A percentile compares a stretch with the other conserved stretches of the same genome.
phyloP scores from a whole-genome alignment of 2,329 filamentous ascomycete species.

The Laburnicola sp. region DNA sequence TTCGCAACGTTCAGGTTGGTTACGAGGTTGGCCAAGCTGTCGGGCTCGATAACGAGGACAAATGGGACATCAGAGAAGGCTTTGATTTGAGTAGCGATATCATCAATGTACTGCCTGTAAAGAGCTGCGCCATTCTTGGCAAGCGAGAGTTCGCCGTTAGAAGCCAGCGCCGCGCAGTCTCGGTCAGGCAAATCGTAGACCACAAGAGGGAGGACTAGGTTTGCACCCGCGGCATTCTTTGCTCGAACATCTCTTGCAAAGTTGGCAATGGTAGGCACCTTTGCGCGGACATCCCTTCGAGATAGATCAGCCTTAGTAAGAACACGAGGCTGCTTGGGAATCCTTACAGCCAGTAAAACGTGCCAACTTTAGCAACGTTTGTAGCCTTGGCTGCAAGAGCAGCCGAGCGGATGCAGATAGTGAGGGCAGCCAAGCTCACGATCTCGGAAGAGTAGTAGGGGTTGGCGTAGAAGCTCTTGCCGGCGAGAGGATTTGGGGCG shows the following conservation, averaged over 20 bases:
- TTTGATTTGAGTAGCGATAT: conserved; percentile 56
- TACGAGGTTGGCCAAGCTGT: conserved; percentile 63
- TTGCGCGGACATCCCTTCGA: conserved; percentile 49
- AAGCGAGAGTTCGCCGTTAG: conserved; percentile 63
- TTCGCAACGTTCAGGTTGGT: conserved; percentile 59
- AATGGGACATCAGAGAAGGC: conserved; percentile 56
- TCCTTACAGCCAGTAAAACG: conserved; percentile 53
- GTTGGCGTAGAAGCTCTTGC: conserved; percentile 54
- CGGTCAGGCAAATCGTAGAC: conserved; percentile 65
- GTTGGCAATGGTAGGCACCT: conserved; percentile 52
- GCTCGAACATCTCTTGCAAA: conserved; percentile 51
- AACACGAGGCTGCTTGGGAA: neutral
- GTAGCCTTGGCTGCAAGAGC: conserved; percentile 55
- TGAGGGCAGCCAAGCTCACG: conserved; percentile 60
- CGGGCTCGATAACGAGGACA: conserved; percentile 59
- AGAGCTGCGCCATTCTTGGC: conserved; percentile 54
- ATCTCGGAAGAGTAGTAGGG: conserved; percentile 57
- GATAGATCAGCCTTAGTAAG: neutral
- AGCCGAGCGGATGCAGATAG: conserved; percentile 56
- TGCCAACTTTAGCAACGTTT: conserved; percentile 53
- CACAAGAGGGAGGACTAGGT: conserved; percentile 56
- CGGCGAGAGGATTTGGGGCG: conserved; percentile 55
- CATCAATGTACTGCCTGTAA: conserved; percentile 57
- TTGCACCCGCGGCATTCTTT: conserved; percentile 51
- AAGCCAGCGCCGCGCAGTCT: conserved; percentile 66